Conservation (phyloP, 768 basidiomycete genomes). For the Lactarius hengduanensis region DNA sequence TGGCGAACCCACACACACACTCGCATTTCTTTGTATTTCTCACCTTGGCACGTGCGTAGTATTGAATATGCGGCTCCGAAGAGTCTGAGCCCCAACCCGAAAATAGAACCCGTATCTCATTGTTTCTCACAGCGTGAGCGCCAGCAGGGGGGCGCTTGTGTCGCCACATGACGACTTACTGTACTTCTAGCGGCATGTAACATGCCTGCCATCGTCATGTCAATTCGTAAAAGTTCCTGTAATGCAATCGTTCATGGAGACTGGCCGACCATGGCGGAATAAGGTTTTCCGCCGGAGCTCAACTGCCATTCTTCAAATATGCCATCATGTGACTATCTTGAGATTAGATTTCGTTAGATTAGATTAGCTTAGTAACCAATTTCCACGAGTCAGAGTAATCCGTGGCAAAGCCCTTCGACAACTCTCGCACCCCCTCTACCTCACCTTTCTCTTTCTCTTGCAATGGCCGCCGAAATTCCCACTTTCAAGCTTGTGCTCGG, state of each 20-base stretch:
- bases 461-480: constrained; percentile 60
- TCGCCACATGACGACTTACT: neutral
- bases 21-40: too few relatives aligned
- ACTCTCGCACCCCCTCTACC: neutral
- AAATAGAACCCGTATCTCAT: too few relatives aligned
- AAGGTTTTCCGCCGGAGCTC: neutral
- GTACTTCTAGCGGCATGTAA: neutral
- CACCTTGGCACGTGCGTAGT: too few relatives aligned
- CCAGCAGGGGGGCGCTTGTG: neutral
- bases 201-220: neutral
- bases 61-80: neutral
- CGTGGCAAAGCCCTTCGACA: constrained; percentile 6
- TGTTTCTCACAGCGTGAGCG: too few relatives aligned
- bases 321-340: neutral
- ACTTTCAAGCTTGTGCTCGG: constrained; percentile 99
- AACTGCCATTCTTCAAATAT: neutral
- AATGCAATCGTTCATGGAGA: neutral
- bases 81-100: neutral
- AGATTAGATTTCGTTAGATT: neutral
- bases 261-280: neutral
- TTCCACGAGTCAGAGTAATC: constrained; percentile 26
- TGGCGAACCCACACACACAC: neutral
- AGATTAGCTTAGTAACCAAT: constrained; percentile 17
- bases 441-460: constrained; percentile 38
- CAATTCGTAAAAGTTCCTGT: neutral